These are phyloP conservation scores for Whalleya microplaca DNA, from an alignment of 2,329 filamentous ascomycete species.

Conservation along the genomic window DNA sequence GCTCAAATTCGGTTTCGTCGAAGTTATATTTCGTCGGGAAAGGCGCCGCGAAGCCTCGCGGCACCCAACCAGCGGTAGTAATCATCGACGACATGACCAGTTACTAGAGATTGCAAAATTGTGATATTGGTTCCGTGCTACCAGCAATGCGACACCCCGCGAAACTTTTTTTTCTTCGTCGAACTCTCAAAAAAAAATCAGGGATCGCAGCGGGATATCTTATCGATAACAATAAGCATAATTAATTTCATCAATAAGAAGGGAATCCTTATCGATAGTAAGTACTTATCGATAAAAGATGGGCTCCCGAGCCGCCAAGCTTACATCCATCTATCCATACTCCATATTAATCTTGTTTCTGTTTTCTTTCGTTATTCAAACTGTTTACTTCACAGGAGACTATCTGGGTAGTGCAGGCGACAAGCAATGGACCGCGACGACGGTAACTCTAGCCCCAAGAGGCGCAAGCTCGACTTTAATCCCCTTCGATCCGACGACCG, in stretches of 20 bases:
- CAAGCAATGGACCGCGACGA: slow-evolving; percentile 37
- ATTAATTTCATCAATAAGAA: not conserved
- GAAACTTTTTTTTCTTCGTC: slow-evolving; percentile 28
- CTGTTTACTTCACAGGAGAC: too few species aligned
- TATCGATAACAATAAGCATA: slow-evolving; percentile 14
- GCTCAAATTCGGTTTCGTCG: slow-evolving; percentile 74
- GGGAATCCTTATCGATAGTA: slow-evolving; percentile 29
- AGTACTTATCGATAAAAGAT: not conserved
- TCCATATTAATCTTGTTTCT: not conserved
- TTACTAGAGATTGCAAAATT: not conserved
- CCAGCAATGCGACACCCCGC: slow-evolving; percentile 23
- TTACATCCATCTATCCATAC: too few species aligned
- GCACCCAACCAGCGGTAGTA: slow-evolving; percentile 76
- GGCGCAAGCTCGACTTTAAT: slow-evolving; percentile 67
- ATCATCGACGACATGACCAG: slow-evolving; percentile 69
- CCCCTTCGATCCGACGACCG: slow-evolving; percentile 57
- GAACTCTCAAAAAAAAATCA: slow-evolving; percentile 13
- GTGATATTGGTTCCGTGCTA: not conserved
- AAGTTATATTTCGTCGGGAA: slow-evolving; percentile 77
- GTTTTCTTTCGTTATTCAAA: slow-evolving; percentile 5
- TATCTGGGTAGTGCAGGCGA: not conserved
- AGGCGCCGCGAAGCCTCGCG: slow-evolving; percentile 74
- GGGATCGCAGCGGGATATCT: slow-evolving; percentile 32
- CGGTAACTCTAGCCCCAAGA: slow-evolving; percentile 57
- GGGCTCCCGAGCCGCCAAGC: not conserved